phyloP scores from a whole-genome alignment of 495 filamentous ascomycete genomes.

The Bacidia rubella region DNA sequence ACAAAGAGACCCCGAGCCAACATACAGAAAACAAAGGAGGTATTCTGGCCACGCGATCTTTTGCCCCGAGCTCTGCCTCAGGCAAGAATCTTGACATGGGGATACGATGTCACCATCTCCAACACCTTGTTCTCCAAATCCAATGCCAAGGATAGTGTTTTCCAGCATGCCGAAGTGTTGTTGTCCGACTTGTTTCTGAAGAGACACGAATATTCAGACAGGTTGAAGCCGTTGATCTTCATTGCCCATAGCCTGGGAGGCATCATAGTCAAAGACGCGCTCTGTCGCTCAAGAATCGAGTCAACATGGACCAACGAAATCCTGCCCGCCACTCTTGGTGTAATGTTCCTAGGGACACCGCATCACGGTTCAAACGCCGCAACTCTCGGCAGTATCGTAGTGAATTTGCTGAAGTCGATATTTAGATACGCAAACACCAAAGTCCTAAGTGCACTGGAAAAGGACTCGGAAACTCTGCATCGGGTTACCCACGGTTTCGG shows the following conservation, averaged over 20 bases:
- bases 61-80: constrained; percentile 34
- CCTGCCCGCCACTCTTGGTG: constrained; percentile 37
- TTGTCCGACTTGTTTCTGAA: neutral
- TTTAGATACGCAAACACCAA: constrained; percentile 2
- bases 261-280: constrained; percentile 11
- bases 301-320: constrained; percentile 80
- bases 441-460: neutral
- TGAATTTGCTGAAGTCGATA: neutral
- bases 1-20: neutral
- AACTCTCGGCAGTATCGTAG: constrained; percentile 3
- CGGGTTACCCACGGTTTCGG: constrained; percentile 1
- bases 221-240: constrained; percentile 13
- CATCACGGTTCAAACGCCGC: constrained; percentile 19
- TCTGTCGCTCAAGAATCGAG: constrained; percentile 38
- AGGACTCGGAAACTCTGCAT: constrained; percentile 7
- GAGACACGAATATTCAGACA: neutral
- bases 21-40: neutral
- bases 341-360: constrained; percentile 26
- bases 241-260: constrained; percentile 19
- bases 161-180: constrained; percentile 66
- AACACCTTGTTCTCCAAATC: constrained; percentile 41
- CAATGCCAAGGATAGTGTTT: constrained; percentile 39
- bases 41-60: constrained; percentile 17
- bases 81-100: constrained; percentile 59
- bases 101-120: constrained; percentile 66